Percentiles rank a stretch among this genome's conserved stretches.
Conservation (phyloP, 805 yeast genomes). For the Blastobotrys peoriensis region DNA sequence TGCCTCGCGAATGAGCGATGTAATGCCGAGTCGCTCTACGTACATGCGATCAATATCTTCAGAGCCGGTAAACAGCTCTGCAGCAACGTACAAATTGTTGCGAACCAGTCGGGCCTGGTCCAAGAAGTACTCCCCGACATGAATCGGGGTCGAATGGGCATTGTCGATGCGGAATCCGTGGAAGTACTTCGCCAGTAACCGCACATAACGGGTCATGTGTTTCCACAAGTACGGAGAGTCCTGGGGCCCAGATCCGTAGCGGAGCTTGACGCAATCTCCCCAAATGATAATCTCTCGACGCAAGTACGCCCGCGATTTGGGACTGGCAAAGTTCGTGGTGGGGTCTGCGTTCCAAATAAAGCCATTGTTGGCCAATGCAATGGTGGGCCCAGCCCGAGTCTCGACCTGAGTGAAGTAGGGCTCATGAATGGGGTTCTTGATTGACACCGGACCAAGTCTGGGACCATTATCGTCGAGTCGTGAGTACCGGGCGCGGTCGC, state of each 20-base stretch:
- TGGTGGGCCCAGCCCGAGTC: constrained; percentile 47
- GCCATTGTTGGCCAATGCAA: constrained; percentile 80
- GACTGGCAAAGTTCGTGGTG: constrained; percentile 84
- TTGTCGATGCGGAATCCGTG: constrained; percentile 91
- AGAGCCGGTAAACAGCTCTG: constrained; percentile 90
- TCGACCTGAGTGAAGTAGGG: constrained; percentile 77
- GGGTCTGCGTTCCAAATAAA: constrained; percentile 99
- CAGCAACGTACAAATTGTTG: constrained; percentile 86
- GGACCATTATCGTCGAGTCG: constrained; percentile 83
- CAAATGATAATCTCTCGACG: constrained; percentile 92
- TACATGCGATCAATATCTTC: constrained; percentile 84
- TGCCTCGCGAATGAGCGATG: constrained; percentile 88
- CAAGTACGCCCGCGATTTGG: constrained; percentile 69
- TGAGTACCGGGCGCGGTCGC: constrained; percentile 68
- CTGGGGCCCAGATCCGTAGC: constrained; percentile 70
- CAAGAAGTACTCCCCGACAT: constrained; percentile 82
- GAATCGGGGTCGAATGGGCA: constrained; percentile 93
- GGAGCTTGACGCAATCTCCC: constrained; percentile 93
- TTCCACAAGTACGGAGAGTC: constrained; percentile 91
- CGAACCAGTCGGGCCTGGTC: constrained; percentile 83
- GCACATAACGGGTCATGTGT: constrained; percentile 74
- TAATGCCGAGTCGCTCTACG: constrained; percentile 85
- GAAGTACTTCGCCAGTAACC: constrained; percentile 64
- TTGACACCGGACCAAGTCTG: constrained; percentile 54
- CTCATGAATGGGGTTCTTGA: constrained; percentile 63